Conservation (phyloP, 2,329 filamentous ascomycete genomes). For the Juglanconis juglandina region DNA sequence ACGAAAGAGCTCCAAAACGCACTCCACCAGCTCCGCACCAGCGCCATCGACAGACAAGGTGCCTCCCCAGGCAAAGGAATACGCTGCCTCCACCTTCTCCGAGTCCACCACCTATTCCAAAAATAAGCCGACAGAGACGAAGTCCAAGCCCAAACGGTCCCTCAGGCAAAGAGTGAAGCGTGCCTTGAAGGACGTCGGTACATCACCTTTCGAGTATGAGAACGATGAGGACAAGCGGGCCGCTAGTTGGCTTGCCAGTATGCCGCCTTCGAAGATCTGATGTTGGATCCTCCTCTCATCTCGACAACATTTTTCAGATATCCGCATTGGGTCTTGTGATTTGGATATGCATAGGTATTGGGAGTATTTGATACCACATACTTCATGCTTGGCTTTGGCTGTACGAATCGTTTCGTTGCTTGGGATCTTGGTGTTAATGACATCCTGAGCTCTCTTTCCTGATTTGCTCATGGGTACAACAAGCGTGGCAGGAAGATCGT, state of each 20-base stretch:
- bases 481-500: too few relatives aligned
- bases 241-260: constrained; percentile 2
- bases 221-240: constrained; percentile 6
- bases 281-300: not conserved
- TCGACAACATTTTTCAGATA: not conserved
- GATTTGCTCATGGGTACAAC: too few relatives aligned
- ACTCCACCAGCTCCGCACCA: not conserved
- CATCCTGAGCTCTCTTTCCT: too few relatives aligned
- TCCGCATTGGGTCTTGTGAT: not conserved
- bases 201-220: constrained; percentile 14
- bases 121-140: constrained; percentile 23
- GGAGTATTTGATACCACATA: too few relatives aligned
- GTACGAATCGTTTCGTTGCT: too few relatives aligned
- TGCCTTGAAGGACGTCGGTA: constrained; percentile 18
- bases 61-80: constrained; percentile 25
- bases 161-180: constrained; percentile 14
- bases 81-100: constrained; percentile 29
- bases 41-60: constrained; percentile 9
- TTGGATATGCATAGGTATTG: too few relatives aligned
- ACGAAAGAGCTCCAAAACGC: not conserved
- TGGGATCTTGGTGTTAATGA: too few relatives aligned
- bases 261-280: constrained; percentile 10
- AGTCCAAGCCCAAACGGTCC: constrained; percentile 13
- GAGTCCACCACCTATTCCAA: constrained; percentile 30
- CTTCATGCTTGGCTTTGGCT: too few relatives aligned